These are phyloP conservation scores for Nannochloropsis gaditana DNA, from an alignment of 108 stramenopile species.

Conservation along the genomic window DNA sequence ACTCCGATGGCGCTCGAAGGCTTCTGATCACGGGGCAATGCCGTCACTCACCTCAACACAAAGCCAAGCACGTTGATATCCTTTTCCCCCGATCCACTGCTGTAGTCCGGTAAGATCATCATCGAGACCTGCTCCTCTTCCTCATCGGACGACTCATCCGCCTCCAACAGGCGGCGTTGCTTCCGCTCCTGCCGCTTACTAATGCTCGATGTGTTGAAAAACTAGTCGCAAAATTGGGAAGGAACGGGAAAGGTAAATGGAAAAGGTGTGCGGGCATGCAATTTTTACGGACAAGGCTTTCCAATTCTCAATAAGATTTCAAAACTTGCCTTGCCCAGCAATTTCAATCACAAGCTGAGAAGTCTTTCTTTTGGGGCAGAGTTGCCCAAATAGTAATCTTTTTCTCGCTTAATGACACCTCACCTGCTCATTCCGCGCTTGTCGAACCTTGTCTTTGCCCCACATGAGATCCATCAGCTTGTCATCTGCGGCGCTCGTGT, in stretches of 20 bases:
- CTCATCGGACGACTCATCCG: not conserved
- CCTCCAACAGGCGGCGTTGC: not conserved
- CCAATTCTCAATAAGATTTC: constrained; percentile 41
- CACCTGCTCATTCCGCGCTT: not conserved
- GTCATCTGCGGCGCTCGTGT: constrained; percentile 22
- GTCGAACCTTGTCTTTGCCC: constrained; percentile 36
- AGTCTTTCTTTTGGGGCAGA: too few relatives aligned
- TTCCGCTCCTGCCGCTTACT: not conserved
- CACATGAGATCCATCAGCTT: constrained; percentile 46
- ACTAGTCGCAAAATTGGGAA: not conserved
- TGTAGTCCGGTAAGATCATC: constrained; percentile 55
- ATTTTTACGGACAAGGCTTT: not conserved
- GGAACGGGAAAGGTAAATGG: not conserved
- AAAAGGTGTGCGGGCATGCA: not conserved
- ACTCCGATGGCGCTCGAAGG: constrained; percentile 33
- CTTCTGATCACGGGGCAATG: constrained; percentile 30
- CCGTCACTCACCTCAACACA: constrained; percentile 36
- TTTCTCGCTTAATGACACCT: constrained; percentile 36
- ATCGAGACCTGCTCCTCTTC: constrained; percentile 19
- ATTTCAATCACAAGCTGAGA: too few relatives aligned
- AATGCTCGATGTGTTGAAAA: not conserved
- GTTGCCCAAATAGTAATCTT: not conserved
- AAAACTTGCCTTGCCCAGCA: constrained; percentile 14
- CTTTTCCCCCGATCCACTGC: constrained; percentile 46
- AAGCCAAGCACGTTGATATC: constrained; percentile 57